phyloP scores from a whole-genome alignment of 2,329 filamentous ascomycete species.

The Epichloe bromicola region DNA sequence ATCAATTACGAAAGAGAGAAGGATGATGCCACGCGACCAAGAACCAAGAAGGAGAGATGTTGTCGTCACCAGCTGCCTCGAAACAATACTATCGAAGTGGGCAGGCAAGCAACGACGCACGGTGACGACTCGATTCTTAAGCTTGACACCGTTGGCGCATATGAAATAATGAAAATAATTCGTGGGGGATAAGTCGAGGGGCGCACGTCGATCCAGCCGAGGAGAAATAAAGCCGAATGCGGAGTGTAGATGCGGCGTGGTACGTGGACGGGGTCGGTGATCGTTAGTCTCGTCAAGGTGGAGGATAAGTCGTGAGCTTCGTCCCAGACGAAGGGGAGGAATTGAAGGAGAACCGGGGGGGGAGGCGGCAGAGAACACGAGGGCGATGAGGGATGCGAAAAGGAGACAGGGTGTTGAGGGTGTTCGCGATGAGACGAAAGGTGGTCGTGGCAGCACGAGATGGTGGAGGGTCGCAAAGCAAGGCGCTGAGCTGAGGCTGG shows the following conservation, averaged over 20 bases:
- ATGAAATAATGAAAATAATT: neutral
- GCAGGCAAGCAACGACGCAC: neutral
- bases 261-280: neutral
- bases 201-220: conserved; percentile 2
- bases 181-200: neutral
- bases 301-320: neutral
- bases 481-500: neutral
- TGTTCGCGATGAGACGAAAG: neutral
- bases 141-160: neutral
- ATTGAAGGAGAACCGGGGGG: neutral
- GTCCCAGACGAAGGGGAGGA: conserved; percentile 1
- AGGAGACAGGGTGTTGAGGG: neutral
- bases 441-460: conserved; percentile 3
- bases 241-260: neutral
- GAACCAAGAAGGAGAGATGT: neutral
- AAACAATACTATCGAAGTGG: neutral
- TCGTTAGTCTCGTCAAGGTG: conserved; percentile 1
- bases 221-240: neutral
- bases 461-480: neutral
- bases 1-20: neutral
- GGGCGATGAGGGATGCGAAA: neutral
- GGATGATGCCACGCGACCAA: neutral
- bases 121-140: neutral
- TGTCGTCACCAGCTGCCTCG: conserved; percentile 1
- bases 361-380: neutral